Base-by-base conservation (phyloP, 768 basidiomycete species). In the Boletus rubroflammeus region DNA sequence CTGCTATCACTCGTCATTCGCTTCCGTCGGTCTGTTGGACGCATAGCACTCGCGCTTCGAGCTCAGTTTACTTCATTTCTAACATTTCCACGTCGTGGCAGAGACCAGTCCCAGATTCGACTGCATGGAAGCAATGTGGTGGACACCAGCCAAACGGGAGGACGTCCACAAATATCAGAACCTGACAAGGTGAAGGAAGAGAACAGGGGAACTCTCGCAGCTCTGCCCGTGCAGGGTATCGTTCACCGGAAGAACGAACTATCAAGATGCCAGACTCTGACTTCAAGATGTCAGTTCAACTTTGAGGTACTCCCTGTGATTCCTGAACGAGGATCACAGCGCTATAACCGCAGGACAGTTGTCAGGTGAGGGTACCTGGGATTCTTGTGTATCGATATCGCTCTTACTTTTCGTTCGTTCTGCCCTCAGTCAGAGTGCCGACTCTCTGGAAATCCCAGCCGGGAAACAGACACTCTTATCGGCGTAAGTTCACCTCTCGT, bases 401-500 rank as follows among this genome's bases (percentile, higher is more conserved):
- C 1, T 25, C 8, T 19, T 51, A 26, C 13, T 21, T 25, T 38
- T 40, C n/a, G 19, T 6, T 53, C 49, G 28, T 23, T 17, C 36
- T 21, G 17, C 14, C 10, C 5, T 25, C 19, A 60, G 60, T 25
- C 44, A 13, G 10, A 23, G 5, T 8, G 10, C 2, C 6, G 11
- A 34, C 9, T 31, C 34, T 50, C 42, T 35, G 2, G 6, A 13
- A 1, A 51, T 59, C 31, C 50, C 49, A 35, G 23, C 47, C 19
- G 57, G 61, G 19, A 61, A 50, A 43, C 46, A 40, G 31, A 15
- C 7, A n/a, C 42, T 62, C 3, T 25, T 60, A 26, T 42, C 43
- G 25, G 25, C 38, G 61, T 63, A 35, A 17, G 61, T 35, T 28
- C 15, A 15, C 3, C 15, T 19, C 29, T n/a, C 23, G 2, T 42